Conservation (phyloP, 768 basidiomycete species). For the Daedalea quercina region DNA sequence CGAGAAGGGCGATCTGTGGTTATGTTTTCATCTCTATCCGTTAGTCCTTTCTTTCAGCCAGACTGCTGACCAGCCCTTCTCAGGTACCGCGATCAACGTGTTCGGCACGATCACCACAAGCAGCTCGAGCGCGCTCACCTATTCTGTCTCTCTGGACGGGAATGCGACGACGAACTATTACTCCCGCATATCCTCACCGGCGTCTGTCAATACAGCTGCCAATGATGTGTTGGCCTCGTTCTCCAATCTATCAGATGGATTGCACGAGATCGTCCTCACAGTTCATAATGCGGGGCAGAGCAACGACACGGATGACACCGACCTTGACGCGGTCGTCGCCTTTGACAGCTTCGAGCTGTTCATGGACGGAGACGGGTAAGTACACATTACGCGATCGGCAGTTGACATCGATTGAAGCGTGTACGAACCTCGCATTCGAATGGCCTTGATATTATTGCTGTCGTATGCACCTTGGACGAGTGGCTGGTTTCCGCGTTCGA, state of each 20-base stretch:
- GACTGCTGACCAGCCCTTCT: neutral
- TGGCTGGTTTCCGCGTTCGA: no score
- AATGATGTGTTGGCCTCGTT: slow-evolving; percentile 41
- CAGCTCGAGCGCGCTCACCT: slow-evolving; percentile 20
- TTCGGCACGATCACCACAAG: slow-evolving; percentile 35
- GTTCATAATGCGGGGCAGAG: slow-evolving; percentile 31
- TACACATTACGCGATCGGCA: neutral
- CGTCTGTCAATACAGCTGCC: slow-evolving; percentile 20
- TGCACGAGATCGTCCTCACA: slow-evolving; percentile 52
- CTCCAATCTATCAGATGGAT: slow-evolving; percentile 35
- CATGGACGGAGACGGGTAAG: neutral
- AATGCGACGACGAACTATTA: slow-evolving; percentile 19
- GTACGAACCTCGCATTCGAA: no score
- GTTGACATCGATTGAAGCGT: neutral
- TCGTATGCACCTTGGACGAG: neutral
- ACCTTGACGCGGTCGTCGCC: slow-evolving; percentile 29
- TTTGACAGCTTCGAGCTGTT: slow-evolving; percentile 53
- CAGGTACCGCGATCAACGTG: slow-evolving; percentile 62
- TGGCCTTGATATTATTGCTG: neutral
- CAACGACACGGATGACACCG: slow-evolving; percentile 7
- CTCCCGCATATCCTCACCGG: slow-evolving; percentile 19
- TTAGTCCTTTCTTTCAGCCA: neutral
- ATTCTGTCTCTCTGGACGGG: slow-evolving; percentile 49
- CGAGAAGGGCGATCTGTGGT: neutral
- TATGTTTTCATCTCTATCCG: neutral